phyloP scores from a whole-genome alignment of 2,329 filamentous ascomycete genomes.

The Apiospora sp. region DNA sequence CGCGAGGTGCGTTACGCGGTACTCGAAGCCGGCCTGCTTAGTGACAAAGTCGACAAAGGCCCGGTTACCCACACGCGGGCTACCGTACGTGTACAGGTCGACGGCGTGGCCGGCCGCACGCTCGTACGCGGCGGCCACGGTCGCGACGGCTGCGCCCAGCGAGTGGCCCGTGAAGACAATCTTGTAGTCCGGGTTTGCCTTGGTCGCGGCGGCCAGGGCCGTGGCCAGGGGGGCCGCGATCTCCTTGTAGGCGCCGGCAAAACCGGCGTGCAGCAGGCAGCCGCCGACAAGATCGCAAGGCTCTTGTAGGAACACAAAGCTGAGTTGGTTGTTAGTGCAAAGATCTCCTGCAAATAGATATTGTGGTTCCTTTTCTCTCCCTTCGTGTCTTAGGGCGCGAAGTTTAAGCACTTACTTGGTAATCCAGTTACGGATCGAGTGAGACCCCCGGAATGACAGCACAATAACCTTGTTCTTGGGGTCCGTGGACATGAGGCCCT shows the following conservation, averaged over 20 bases:
- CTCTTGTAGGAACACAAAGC: constrained; percentile 50
- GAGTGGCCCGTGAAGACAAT: constrained; percentile 73
- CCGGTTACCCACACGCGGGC: constrained; percentile 69
- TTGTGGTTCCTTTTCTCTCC: constrained; percentile 25
- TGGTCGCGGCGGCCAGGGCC: constrained; percentile 53
- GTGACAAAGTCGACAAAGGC: constrained; percentile 62
- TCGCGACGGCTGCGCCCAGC: constrained; percentile 71
- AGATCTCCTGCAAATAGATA: background rate
- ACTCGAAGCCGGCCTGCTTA: constrained; percentile 59
- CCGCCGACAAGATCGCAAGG: constrained; percentile 47
- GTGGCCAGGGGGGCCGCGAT: constrained; percentile 51
- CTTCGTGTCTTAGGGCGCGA: background rate
- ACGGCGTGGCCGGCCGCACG: constrained; percentile 54
- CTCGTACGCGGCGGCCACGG: constrained; percentile 65
- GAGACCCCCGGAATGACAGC: constrained; percentile 33
- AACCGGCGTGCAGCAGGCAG: constrained; percentile 66
- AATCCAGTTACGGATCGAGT: constrained; percentile 30
- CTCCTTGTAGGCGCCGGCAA: constrained; percentile 66
- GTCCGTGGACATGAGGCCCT: constrained; percentile 34
- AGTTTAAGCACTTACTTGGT: constrained; percentile 29
- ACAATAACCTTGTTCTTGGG: constrained; percentile 33
- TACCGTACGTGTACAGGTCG: constrained; percentile 72
- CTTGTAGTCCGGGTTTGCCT: constrained; percentile 57
- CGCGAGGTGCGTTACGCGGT: constrained; percentile 70
- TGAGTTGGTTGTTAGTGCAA: constrained; percentile 26